phyloP scores from a whole-genome alignment of 208 protist species.

The Trypanosoma cruzi region DNA sequence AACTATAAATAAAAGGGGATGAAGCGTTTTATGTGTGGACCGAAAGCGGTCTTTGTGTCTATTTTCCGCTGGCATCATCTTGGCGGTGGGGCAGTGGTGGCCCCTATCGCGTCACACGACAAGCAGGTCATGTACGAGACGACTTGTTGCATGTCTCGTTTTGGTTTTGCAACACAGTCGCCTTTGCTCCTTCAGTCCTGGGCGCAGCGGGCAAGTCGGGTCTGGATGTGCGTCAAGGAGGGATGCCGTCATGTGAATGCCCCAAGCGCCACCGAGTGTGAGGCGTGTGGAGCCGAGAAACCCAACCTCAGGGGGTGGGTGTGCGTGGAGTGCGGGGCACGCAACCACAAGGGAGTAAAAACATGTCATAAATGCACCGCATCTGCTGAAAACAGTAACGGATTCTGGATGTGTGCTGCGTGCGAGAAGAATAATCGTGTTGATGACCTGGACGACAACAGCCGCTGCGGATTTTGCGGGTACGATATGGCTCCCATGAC shows the following conservation, averaged over 20 bases:
- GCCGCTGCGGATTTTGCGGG: constrained; percentile 78
- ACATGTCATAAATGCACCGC: constrained; percentile 68
- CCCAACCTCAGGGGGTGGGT: constrained; percentile 77
- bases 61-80: background rate
- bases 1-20: constrained; percentile 1
- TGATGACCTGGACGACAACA: constrained; percentile 88
- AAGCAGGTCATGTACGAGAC: constrained; percentile 1
- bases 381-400: constrained; percentile 40
- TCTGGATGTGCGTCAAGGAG: constrained; percentile 84
- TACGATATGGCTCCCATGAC: constrained; percentile 89
- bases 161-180: constrained; percentile 17
- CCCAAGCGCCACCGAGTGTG: constrained; percentile 35
- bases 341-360: constrained; percentile 78
- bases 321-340: constrained; percentile 60
- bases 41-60: background rate
- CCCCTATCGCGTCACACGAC: background rate
- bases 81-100: background rate
- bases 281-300: constrained; percentile 57
- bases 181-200: constrained; percentile 59
- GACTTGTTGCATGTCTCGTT: background rate
- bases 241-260: constrained; percentile 69
- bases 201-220: constrained; percentile 40
- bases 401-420: constrained; percentile 85
- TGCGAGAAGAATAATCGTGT: constrained; percentile 90
- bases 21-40: background rate